Conservation (phyloP, 2,329 filamentous ascomycete species). For the Aureobasidium sp. region DNA sequence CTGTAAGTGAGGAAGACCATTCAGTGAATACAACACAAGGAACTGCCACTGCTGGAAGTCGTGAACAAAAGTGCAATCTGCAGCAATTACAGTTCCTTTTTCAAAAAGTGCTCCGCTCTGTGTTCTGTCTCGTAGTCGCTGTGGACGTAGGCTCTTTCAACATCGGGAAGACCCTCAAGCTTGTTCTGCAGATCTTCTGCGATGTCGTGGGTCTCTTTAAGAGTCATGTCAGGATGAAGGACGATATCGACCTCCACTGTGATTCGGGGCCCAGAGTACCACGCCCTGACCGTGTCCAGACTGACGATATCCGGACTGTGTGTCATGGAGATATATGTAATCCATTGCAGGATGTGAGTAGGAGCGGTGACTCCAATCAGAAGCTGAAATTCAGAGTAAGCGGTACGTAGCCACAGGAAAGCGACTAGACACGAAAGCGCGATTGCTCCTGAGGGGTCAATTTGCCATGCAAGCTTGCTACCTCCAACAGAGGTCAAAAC, state of each 20-base stretch:
- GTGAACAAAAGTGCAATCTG: not conserved
- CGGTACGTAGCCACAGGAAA: constrained; percentile 73
- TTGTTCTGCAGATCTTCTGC: constrained; percentile 93
- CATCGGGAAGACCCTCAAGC: constrained; percentile 81
- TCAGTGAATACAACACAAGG: not conserved
- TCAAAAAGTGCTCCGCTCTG: constrained; percentile 75
- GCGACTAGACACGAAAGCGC: constrained; percentile 73
- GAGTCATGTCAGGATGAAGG: constrained; percentile 68
- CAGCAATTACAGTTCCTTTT: constrained; percentile 52
- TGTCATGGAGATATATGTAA: constrained; percentile 91
- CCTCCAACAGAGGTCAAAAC: constrained; percentile 88
- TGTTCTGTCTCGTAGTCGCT: constrained; percentile 96
- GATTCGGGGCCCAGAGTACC: constrained; percentile 79
- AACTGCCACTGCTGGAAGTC: not conserved
- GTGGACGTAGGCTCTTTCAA: constrained; percentile 92
- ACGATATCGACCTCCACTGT: constrained; percentile 96
- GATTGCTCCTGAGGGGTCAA: constrained; percentile 88
- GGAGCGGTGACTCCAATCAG: constrained; percentile 85
- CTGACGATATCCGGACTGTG: constrained; percentile 74
- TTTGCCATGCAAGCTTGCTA: constrained; percentile 81
- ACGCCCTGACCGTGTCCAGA: constrained; percentile 92
- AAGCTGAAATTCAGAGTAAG: constrained; percentile 82
- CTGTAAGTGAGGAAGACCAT: not conserved
- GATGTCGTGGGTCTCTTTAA: constrained; percentile 81
- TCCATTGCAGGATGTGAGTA: constrained; percentile 80